Percentiles rank a stretch among this genome's conserved stretches.
These are phyloP conservation scores for Russula ochroleuca DNA, from an alignment of 768 basidiomycete species.

Conservation along the genomic window DNA sequence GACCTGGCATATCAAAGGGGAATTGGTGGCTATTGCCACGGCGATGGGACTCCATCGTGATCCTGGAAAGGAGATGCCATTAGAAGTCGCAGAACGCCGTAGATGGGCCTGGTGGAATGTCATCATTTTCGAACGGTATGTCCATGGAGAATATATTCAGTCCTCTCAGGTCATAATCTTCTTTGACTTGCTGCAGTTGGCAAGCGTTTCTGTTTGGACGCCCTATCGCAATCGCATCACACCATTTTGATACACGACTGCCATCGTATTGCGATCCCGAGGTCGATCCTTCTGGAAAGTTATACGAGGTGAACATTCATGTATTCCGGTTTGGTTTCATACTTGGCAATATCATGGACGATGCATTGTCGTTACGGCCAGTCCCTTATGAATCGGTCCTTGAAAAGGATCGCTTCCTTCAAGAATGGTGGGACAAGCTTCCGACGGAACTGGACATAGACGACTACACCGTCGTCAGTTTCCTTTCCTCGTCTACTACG, in stretches of 20 bases:
- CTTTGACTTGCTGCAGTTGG: constrained; percentile 47
- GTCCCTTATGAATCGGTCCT: constrained; percentile 67
- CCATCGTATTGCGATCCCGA: constrained; percentile 60
- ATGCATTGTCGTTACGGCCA: constrained; percentile 61
- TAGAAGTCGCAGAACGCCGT: constrained; percentile 64
- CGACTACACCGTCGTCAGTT: constrained; percentile 63
- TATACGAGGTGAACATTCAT: constrained; percentile 66
- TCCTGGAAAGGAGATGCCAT: constrained; percentile 65
- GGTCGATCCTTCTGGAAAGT: constrained; percentile 47
- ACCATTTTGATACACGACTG: constrained; percentile 72
- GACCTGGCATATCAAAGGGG: constrained; percentile 65
- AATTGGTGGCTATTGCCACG: constrained; percentile 60
- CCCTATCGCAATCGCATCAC: constrained; percentile 62
- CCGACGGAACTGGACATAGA: constrained; percentile 67
- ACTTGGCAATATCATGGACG: constrained; percentile 76
- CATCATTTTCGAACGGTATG: constrained; percentile 64
- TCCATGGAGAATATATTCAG: constrained; percentile 21
- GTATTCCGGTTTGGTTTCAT: constrained; percentile 66
- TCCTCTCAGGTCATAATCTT: background rate
- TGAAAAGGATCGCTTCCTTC: constrained; percentile 60
- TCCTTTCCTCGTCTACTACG: constrained; percentile 53
- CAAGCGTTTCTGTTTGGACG: constrained; percentile 80
- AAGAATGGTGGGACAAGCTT: constrained; percentile 67
- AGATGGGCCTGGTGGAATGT: constrained; percentile 88
- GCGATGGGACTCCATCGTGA: constrained; percentile 81